Base-by-base conservation (phyloP, 352 stramenopile species). In the Globisporangium paroecandrum region DNA sequence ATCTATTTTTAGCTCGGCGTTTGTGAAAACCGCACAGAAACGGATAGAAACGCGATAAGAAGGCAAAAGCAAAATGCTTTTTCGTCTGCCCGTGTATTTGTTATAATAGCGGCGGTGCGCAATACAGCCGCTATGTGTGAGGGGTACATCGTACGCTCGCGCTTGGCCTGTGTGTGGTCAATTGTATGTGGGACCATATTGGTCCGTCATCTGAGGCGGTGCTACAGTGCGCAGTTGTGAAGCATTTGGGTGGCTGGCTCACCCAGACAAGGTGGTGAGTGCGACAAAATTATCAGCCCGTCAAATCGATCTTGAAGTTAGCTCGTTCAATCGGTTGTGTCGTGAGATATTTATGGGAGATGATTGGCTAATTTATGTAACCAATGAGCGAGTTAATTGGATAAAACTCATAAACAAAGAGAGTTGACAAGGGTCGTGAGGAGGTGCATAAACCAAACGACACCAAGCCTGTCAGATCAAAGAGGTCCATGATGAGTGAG, bases 1-100 rank as follows among this genome's bases (percentile, higher is more conserved):
- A 62, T 27, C 29, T 62, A 62, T 62, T 62, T 60, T 62, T 49
- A 62, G 56, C 27, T 59, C 13, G 25, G 34, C 53, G 54, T 59
- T 59, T 41, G 24, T 60, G 27, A 46, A 61, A 32, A 46, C 41
- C 15, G 9, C 10, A 12, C 1, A 24, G 56, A 62, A 62, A 62
- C 56, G 56, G 56, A 62, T 49, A 15, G 32, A 49, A 62, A 49
- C 56, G 56, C 32, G 56, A 62, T 29, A 62, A 49, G 56, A 62
- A 46, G 32, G 56, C 12, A 20, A 20, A 47, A 15, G 13, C 10
- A 5, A 18, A 18, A 13, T 7, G 13, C 3, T 49, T 15, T 32
- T 32, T 32, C 27, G 15, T 4, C 15, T n/a, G 15, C 41, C 41
- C 20, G 15, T 51, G 43, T 22, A 10, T 51, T 51, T 51, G 43